phyloP scores from a whole-genome alignment of 2,329 filamentous ascomycete genomes.

The Hypoxylon sp. region DNA sequence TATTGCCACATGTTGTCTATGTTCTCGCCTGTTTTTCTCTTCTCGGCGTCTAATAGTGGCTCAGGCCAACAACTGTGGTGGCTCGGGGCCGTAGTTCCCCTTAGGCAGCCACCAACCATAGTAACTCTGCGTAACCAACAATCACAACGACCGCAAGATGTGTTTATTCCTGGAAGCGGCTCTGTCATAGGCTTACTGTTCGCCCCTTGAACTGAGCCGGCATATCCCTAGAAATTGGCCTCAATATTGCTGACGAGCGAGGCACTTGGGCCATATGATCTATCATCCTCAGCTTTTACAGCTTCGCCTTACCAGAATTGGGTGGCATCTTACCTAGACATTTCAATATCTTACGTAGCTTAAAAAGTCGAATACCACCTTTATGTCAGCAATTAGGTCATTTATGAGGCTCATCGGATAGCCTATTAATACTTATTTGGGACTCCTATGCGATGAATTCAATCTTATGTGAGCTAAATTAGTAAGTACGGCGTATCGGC shows the following conservation, averaged over 20 bases:
- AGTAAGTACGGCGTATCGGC: not conserved
- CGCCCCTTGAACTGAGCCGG: not conserved
- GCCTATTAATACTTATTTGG: slow-evolving; percentile 22
- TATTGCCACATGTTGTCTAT: slow-evolving; percentile 22
- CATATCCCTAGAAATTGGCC: not conserved
- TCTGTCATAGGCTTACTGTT: slow-evolving; percentile 24
- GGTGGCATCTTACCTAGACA: slow-evolving; percentile 22
- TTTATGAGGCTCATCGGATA: slow-evolving; percentile 26
- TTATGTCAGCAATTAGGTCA: slow-evolving; percentile 31
- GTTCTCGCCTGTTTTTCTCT: slow-evolving; percentile 4
- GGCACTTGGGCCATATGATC: slow-evolving; percentile 24
- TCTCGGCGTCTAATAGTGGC: not conserved
- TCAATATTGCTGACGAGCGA: slow-evolving; percentile 27
- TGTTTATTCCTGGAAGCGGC: not conserved
- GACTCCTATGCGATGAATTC: not conserved
- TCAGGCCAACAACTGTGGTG: not conserved
- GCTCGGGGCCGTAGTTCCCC: not conserved
- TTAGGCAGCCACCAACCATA: not conserved
- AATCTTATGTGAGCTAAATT: slow-evolving; percentile 37
- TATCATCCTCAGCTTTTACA: slow-evolving; percentile 10
- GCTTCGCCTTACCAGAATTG: slow-evolving; percentile 18
- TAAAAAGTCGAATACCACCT: slow-evolving; percentile 1
- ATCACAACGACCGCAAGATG: not conserved
- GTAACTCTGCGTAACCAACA: not conserved
- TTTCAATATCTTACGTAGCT: slow-evolving; percentile 25